Conservation (phyloP, 352 stramenopile species). For the Phytophthora colocasiae region DNA sequence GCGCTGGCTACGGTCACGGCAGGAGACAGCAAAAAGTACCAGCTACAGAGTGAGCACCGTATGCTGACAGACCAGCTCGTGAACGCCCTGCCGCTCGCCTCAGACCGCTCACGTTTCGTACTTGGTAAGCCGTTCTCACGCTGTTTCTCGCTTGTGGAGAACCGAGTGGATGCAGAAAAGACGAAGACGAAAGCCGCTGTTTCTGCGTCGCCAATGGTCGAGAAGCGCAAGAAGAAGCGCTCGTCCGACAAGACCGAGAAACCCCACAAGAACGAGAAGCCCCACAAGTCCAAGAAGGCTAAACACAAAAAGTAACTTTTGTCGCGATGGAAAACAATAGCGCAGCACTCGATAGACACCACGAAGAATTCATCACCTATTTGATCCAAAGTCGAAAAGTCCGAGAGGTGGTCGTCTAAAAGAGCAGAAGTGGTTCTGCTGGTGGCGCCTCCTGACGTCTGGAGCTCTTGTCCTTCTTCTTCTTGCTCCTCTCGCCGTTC, state of each 20-base stretch:
- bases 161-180: conserved; percentile 38
- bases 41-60: conserved; percentile 63
- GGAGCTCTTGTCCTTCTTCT: conserved; percentile 51
- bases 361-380: conserved; percentile 46
- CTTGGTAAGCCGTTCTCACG: conserved; percentile 79
- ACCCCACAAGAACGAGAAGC: conserved; percentile 51
- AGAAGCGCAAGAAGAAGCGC: conserved; percentile 49
- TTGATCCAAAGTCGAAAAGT: conserved; percentile 28
- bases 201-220: conserved; percentile 10
- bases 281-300: conserved; percentile 64
- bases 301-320: conserved; percentile 53
- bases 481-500: conserved; percentile 47
- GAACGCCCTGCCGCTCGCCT: conserved; percentile 70
- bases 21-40: conserved; percentile 56
- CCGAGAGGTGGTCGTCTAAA: conserved; percentile 61
- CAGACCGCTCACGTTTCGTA: conserved; percentile 65
- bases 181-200: conserved; percentile 9
- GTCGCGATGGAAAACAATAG: conserved; percentile 34
- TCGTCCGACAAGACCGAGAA: conserved; percentile 41
- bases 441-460: conserved; percentile 54
- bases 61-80: conserved; percentile 79
- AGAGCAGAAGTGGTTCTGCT: conserved; percentile 76
- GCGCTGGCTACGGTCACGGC: conserved; percentile 53
- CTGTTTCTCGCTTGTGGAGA: conserved; percentile 76
- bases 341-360: conserved; percentile 42